Evolutionary conservation across 2,329 filamentous ascomycete species (phyloP), one percentile per base, ranked within the genome.

Genomic region (Ilyonectria robusta): DNA sequence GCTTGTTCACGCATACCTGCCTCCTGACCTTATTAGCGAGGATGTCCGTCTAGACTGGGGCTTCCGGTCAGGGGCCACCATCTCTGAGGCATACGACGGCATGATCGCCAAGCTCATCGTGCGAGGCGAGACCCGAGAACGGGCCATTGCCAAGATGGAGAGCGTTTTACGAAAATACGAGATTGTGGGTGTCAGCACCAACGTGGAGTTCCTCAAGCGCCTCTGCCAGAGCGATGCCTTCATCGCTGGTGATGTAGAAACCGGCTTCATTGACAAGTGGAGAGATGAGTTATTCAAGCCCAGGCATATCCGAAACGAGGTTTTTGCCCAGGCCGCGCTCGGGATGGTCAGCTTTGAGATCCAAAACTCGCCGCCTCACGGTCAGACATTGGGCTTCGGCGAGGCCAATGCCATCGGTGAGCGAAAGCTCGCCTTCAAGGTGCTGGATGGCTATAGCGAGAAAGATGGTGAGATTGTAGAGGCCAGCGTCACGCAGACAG

Each of bases 41-140:
- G 92, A 94, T 70, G 88, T 98, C 35, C 91, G 96, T 46, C 94
- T 99, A 71, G 96, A 99, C 77, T 94, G 95, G 51, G 96, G 96
- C 1, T 98, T 98, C 79, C 89, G 95, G 31, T 88, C 94, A 72
- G 96, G 96, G 29, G 95, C 97, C 78, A 94, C 94, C 69, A 93
- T 99, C 3, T 97, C 95, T 0, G 94, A 95, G 65, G 93, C 96
- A 61, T 99, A 99, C 80, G 96, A 99, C 75, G 96, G 96, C 31
- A 99, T 99, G 96, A 97, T 99, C 72, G 94, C 96, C 50, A 99
- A 99, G 83, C 88, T 99, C 59, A 99, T 99, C 74, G 94, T 98
- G 6, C 89, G 93, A 65, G 96, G 93, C 1, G 88, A 89, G 17
- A 92, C 92, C 63, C 88, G 96, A 66, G 88, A 92, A 78, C 92